phyloP scores from a whole-genome alignment of 352 stramenopile species.

The Phytophthora sp. region DNA sequence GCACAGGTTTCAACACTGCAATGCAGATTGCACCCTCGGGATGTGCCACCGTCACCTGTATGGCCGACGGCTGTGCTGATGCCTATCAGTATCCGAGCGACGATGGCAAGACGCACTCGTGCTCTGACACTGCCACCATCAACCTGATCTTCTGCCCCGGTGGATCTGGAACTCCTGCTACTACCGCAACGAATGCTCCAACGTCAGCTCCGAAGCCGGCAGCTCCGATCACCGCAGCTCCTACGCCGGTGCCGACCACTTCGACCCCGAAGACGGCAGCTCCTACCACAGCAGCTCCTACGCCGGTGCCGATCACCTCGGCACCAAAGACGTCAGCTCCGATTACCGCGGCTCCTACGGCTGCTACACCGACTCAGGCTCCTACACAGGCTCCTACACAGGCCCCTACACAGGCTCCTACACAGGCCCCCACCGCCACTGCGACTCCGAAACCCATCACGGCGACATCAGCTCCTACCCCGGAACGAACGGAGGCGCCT shows the following conservation, averaged over 20 bases:
- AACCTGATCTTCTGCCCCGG: slow-evolving; percentile 67
- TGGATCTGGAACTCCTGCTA: slow-evolving; percentile 22
- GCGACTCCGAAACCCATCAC: slow-evolving; percentile 22
- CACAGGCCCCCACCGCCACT: slow-evolving; percentile 2
- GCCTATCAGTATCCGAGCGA: slow-evolving; percentile 66
- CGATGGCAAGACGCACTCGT: slow-evolving; percentile 61
- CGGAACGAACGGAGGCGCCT: slow-evolving; percentile 1
- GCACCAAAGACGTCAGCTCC: slow-evolving; percentile 6
- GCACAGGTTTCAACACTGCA: slow-evolving; percentile 59
- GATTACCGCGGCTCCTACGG: not conserved
- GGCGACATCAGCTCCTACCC: slow-evolving; percentile 6
- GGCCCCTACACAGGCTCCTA: not conserved
- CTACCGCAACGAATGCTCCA: slow-evolving; percentile 13
- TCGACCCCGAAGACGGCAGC: slow-evolving; percentile 26
- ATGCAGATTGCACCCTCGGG: slow-evolving; percentile 53
- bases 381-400: not conserved
- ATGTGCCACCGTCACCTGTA: slow-evolving; percentile 53
- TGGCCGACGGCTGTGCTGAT: slow-evolving; percentile 46
- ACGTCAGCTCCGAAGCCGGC: not conserved
- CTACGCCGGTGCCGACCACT: too few relatives aligned
- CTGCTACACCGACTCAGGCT: slow-evolving; percentile 1
- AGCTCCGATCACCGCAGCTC: slow-evolving; percentile 2
- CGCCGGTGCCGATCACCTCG: not conserved
- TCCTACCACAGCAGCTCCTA: not conserved
- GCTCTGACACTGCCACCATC: slow-evolving; percentile 46